Conservation (phyloP, 805 yeast genomes). For the Ogataea chonburiensis region DNA sequence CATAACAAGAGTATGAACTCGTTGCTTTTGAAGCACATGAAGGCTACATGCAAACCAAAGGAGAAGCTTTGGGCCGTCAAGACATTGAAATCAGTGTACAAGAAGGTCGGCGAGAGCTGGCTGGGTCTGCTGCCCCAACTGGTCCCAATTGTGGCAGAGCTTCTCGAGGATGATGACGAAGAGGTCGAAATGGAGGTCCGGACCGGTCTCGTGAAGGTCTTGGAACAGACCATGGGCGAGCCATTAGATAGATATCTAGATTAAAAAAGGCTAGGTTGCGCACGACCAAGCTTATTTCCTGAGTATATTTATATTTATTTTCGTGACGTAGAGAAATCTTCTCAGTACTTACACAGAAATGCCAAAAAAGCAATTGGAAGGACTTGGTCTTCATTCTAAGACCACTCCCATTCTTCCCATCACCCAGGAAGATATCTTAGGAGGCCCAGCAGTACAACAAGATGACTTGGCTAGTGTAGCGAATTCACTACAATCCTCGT, state of each 20-base stretch:
- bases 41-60: constrained; percentile 51
- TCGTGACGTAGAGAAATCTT: constrained; percentile 5
- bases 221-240: constrained; percentile 92
- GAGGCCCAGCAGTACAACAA: constrained; percentile 12
- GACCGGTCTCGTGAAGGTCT: constrained; percentile 82
- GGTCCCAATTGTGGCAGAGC: constrained; percentile 93
- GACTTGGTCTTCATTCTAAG: constrained; percentile 21
- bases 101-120: constrained; percentile 95
- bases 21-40: constrained; percentile 62
- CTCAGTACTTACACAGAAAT: constrained; percentile 5
- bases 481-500: constrained; percentile 27
- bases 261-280: constrained; percentile 2
- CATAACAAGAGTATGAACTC: constrained; percentile 72
- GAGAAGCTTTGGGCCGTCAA: constrained; percentile 81
- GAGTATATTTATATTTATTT: constrained; percentile 1
- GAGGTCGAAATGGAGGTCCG: constrained; percentile 89
- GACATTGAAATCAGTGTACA: constrained; percentile 76
- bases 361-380: constrained; percentile 25
- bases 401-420: constrained; percentile 22
- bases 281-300: too few species aligned
- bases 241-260: constrained; percentile 81
- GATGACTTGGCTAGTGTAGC: constrained; percentile 29
- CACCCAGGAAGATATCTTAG: constrained; percentile 23
- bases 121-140: constrained; percentile 84
- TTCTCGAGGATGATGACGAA: constrained; percentile 94